Evolutionary conservation across 495 filamentous ascomycete genomes (phyloP).

Genomic region (Hyaloscypha bicolor): DNA sequence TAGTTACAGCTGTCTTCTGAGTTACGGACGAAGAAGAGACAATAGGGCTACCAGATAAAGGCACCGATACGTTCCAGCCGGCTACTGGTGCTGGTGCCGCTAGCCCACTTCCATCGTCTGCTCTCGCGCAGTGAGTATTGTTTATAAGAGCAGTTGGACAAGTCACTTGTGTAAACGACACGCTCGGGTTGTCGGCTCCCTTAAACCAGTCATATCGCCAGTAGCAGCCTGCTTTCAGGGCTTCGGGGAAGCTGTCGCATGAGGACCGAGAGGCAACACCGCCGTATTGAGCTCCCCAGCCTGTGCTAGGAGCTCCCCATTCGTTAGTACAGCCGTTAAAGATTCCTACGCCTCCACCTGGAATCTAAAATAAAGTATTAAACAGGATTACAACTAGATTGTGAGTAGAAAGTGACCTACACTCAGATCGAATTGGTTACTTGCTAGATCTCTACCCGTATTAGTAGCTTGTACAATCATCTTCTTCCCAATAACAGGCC

Average conservation of each 20-base stretch:
- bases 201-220: constrained; percentile 71
- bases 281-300: constrained; percentile 66
- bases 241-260: constrained; percentile 57
- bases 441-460: constrained; percentile 45
- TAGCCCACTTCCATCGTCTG: no score
- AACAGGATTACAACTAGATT: neutral
- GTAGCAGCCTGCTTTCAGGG: constrained; percentile 62
- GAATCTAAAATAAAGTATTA: constrained; percentile 45
- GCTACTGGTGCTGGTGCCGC: no score
- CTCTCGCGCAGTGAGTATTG: constrained; percentile 46
- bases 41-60: no score
- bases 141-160: constrained; percentile 61
- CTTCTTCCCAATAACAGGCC: no score
- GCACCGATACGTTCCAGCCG: no score
- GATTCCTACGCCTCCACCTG: constrained; percentile 65
- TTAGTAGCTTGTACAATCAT: constrained; percentile 72
- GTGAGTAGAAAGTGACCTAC: constrained; percentile 8
- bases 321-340: constrained; percentile 65
- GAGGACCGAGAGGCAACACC: constrained; percentile 53
- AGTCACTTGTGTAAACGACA: constrained; percentile 50
- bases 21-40: no score
- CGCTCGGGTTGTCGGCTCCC: constrained; percentile 61
- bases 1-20: no score
- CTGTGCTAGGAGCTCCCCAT: constrained; percentile 57
- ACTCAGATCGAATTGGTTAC: constrained; percentile 44